phyloP scores from a whole-genome alignment of 1,284 basidiomycete genomes.

The Sporisorium graminicola region DNA sequence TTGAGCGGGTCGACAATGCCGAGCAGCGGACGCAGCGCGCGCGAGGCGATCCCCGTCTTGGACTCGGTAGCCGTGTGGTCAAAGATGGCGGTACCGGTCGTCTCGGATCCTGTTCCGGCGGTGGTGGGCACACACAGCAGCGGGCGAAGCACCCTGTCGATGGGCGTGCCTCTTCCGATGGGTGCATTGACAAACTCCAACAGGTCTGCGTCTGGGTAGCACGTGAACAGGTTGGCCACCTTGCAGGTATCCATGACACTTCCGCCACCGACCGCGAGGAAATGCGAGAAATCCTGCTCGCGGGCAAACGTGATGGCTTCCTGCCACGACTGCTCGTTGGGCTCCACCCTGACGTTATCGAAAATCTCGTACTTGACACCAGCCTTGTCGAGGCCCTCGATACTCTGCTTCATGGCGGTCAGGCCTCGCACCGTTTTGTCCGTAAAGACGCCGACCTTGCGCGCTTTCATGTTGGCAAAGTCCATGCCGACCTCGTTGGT shows the following conservation, averaged over 20 bases:
- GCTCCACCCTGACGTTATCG: slow-evolving; percentile 86
- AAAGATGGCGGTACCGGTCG: slow-evolving; percentile 96
- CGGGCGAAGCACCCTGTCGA: slow-evolving; percentile 81
- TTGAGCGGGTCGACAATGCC: slow-evolving; percentile 88
- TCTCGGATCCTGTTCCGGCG: slow-evolving; percentile 87
- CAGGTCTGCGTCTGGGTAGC: slow-evolving; percentile 88
- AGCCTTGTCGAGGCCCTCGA: slow-evolving; percentile 80
- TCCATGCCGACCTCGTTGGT: slow-evolving; percentile 88
- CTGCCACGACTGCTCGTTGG: slow-evolving; percentile 80
- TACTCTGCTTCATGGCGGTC: slow-evolving; percentile 84
- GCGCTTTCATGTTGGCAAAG: slow-evolving; percentile 74
- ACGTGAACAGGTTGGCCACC: slow-evolving; percentile 82
- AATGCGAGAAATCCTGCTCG: slow-evolving; percentile 88
- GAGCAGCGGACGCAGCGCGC: slow-evolving; percentile 88
- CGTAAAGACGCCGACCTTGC: slow-evolving; percentile 90
- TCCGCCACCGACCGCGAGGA: slow-evolving; percentile 82
- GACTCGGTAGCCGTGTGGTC: slow-evolving; percentile 81
- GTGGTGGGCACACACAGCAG: slow-evolving; percentile 95
- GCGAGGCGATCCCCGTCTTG: slow-evolving; percentile 95
- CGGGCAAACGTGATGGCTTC: slow-evolving; percentile 90
- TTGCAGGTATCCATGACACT: slow-evolving; percentile 96
- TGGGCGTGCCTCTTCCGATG: slow-evolving; percentile 89
- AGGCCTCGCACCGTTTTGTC: slow-evolving; percentile 87
- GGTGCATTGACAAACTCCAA: slow-evolving; percentile 95
- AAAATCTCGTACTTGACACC: slow-evolving; percentile 86